Evolutionary conservation across 257 asterid species (phyloP), one percentile per base, ranked within the genome.

Genomic region (Scutellaria minor): DNA sequence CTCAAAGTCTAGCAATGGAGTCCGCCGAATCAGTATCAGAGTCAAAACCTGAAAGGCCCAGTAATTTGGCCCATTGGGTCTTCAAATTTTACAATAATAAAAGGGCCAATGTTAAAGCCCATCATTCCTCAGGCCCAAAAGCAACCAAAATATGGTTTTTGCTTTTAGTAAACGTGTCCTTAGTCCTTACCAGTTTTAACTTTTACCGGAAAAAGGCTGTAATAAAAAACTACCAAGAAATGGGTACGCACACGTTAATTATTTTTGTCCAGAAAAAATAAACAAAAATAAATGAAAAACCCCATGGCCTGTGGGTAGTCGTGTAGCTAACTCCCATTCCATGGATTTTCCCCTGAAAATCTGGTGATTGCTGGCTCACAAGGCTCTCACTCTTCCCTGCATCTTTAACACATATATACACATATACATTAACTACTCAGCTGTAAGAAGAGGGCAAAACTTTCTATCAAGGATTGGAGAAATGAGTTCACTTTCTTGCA

Each of bases 401-500:
- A 48, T 18, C 42, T 5, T 14, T 7, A 39, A n/a, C 40, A 1
- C 8, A 41, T 18, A 14, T 55, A 9, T 44, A 10, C 35, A 14
- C 5, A 31, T 2, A 31, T 31, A 31, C 37, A 27, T 45, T 9
- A 46, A 3, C 40, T 39, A 45, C 4, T 31, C 53, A 6, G 35
- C 15, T 45, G 20, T n/a, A 62, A 31, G 14, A 56, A 31, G 14
- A 56, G 41, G 20, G 40, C 64, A 31, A 20, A 31, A 70, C 14
- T 12, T 52, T 42, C n/a, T 24, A 24, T 24, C 27, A 24, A 24
- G 27, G 47, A 14, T 70, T 56, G 63, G 74, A 27, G 77, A 54
- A 77, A 85, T 85, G 90, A 50, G 83, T 80, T 79, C 88, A 53
- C 66, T 83, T 64, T 79, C 76, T 44, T 74, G 78, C 80, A 12